These are phyloP conservation scores for Pistacia atlantica DNA, from an alignment of 345 rosid genomes.

Conservation along the genomic window DNA sequence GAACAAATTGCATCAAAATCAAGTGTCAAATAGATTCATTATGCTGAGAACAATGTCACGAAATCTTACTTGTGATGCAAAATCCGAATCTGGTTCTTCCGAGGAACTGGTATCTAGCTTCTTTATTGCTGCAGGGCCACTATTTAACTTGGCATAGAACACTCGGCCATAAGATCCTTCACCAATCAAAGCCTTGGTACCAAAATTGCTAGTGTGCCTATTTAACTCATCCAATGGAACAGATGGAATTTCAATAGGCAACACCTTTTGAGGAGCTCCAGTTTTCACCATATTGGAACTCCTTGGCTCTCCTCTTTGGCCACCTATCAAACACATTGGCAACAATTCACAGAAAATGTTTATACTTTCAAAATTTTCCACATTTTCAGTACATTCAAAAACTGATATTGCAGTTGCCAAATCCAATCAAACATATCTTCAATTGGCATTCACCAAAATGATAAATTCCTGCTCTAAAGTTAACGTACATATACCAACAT, in stretches of 20 bases:
- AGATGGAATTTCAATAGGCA: conserved; percentile 78
- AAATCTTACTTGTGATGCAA: conserved; percentile 70
- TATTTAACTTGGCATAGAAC: conserved; percentile 58
- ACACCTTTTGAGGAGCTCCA: conserved; percentile 74
- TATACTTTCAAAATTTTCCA: no score
- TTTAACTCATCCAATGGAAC: conserved; percentile 71
- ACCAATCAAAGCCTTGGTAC: conserved; percentile 80
- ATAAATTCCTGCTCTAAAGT: no score
- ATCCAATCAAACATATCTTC: no score
- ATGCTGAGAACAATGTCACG: neutral
- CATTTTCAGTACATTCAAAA: no score
- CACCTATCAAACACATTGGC: conserved; percentile 29
- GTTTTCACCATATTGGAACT: conserved; percentile 48
- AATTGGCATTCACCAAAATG: no score
- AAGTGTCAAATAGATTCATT: neutral
- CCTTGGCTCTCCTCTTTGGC: conserved; percentile 76
- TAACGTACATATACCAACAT: no score
- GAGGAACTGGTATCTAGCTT: conserved; percentile 81
- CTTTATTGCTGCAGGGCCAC: conserved; percentile 76
- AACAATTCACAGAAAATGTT: neutral
- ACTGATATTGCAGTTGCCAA: no score
- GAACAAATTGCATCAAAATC: conserved; percentile 7
- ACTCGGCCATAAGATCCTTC: conserved; percentile 99
- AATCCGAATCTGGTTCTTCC: conserved; percentile 81
- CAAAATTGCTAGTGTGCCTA: conserved; percentile 64